These are phyloP conservation scores for Diaporthe sp. DNA, from an alignment of 2,329 filamentous ascomycete species.

Conservation along the genomic window DNA sequence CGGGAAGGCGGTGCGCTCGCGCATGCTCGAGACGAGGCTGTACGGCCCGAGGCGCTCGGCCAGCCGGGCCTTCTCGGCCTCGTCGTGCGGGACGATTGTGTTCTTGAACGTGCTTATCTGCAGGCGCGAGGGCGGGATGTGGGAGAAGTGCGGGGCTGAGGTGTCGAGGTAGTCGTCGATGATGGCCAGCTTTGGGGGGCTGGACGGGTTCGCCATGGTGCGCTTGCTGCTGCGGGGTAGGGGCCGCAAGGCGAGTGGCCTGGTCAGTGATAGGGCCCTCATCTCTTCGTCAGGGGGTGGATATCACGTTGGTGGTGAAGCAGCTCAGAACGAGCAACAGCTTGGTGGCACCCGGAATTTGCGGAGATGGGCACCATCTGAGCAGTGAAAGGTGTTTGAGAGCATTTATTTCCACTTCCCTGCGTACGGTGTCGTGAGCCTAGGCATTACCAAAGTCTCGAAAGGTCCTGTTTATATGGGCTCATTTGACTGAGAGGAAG, in stretches of 20 bases:
- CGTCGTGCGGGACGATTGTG: slow-evolving; percentile 63
- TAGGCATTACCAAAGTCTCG: background rate
- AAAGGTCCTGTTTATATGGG: background rate
- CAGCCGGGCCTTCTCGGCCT: slow-evolving; percentile 50
- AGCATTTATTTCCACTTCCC: background rate
- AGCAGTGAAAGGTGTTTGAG: no score
- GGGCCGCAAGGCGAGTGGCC: background rate
- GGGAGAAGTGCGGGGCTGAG: slow-evolving; percentile 61
- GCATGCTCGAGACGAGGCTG: slow-evolving; percentile 70
- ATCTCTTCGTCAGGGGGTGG: background rate
- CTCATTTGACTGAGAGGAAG: background rate
- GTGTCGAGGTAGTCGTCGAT: slow-evolving; percentile 72
- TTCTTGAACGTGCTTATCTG: slow-evolving; percentile 65
- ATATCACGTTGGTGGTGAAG: background rate
- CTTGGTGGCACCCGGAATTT: background rate
- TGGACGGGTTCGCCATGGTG: background rate
- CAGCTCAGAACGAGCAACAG: background rate
- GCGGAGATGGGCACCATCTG: background rate
- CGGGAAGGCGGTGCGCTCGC: slow-evolving; percentile 76
- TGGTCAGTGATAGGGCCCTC: background rate
- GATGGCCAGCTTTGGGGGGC: slow-evolving; percentile 58
- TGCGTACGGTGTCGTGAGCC: background rate
- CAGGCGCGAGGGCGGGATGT: slow-evolving; percentile 56
- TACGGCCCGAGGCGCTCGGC: slow-evolving; percentile 70
- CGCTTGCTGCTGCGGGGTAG: background rate